Evolutionary conservation across 495 filamentous ascomycete genomes (phyloP).

Genomic region (Tricharina praecox): DNA sequence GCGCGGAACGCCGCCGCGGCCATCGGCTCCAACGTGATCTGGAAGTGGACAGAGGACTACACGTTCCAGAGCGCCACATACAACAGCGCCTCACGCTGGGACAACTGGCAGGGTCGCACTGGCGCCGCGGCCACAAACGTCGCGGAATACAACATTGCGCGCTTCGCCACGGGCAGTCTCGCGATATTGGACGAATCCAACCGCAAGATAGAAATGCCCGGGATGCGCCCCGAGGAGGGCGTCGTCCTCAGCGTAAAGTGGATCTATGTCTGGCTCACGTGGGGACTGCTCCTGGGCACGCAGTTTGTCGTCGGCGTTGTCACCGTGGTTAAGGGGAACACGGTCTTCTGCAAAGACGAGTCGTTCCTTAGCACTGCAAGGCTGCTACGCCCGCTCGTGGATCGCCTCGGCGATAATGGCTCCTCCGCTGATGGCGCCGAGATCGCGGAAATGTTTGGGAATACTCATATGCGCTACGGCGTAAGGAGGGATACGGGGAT

Average conservation of each 20-base stretch:
- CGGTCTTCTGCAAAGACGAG: background rate
- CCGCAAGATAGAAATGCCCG: background rate
- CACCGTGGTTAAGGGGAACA: background rate
- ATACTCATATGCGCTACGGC: background rate
- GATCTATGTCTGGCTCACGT: background rate
- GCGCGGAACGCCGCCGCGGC: background rate
- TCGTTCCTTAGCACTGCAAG: background rate
- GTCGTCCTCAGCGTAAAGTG: constrained; percentile 1
- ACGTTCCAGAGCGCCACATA: background rate
- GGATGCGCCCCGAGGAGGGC: background rate
- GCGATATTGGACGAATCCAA: background rate
- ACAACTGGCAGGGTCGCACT: background rate
- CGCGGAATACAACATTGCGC: background rate
- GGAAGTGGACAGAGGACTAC: background rate
- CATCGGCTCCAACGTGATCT: background rate
- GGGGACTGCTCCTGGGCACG: background rate
- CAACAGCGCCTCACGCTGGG: background rate
- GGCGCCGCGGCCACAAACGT: background rate
- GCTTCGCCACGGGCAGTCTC: background rate
- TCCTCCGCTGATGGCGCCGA: background rate
- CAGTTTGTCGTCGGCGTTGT: background rate
- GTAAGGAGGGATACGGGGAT: background rate
- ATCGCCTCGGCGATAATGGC: background rate
- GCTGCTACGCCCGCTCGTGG: constrained; percentile 1
- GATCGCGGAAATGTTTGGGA: constrained; percentile 1